phyloP scores from a whole-genome alignment of 495 filamentous ascomycete genomes.

The Penicillium angulare region DNA sequence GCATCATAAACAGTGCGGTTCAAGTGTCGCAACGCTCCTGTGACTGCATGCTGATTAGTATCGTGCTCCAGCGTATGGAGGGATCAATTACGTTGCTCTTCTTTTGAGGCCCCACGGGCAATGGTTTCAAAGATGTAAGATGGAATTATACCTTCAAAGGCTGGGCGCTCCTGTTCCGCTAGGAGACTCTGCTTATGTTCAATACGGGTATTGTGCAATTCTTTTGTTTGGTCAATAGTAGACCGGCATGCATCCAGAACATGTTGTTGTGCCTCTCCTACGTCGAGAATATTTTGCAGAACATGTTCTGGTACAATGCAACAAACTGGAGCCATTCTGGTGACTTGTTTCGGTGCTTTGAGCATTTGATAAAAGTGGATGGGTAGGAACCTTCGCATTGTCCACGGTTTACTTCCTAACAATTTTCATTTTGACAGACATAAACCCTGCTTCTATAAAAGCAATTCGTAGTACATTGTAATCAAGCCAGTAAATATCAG shows the following conservation, averaged over 20 bases:
- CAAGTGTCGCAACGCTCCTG: background rate
- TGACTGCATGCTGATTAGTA: background rate
- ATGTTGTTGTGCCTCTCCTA: background rate
- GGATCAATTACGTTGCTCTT: background rate
- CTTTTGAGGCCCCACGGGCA: background rate
- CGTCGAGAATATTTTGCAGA: background rate
- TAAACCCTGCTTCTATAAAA: background rate
- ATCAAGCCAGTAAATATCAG: background rate
- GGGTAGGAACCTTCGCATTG: background rate
- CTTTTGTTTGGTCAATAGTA: constrained; percentile 1
- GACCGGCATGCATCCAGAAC: background rate
- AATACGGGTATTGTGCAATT: background rate
- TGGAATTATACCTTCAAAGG: constrained; percentile 2
- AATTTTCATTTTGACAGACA: background rate
- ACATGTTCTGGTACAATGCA: background rate
- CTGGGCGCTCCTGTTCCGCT: background rate
- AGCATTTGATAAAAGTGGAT: background rate
- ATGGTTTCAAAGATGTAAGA: background rate
- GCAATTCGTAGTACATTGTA: background rate
- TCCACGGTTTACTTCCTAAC: background rate
- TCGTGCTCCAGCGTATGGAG: background rate
- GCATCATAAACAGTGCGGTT: too few species aligned
- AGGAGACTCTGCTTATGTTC: background rate
- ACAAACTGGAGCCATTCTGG: background rate
- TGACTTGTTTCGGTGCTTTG: background rate